Base-by-base conservation (phyloP, 352 stramenopile species). In the Pythium aquatile region DNA sequence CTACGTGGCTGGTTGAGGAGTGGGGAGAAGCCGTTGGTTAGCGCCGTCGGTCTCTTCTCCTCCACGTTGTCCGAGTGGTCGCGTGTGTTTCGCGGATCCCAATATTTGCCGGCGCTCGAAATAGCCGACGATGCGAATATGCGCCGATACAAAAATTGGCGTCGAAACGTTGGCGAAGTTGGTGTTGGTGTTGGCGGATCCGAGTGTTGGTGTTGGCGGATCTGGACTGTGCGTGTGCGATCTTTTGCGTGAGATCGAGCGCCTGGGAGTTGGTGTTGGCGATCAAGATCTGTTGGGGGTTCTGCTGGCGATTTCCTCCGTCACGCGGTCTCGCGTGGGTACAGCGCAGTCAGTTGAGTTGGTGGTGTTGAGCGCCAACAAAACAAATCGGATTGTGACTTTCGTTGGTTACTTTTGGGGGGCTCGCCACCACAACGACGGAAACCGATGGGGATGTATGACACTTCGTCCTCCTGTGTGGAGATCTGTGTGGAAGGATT, bases 1-100 rank as follows among this genome's bases (percentile, higher is more conserved):
- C 16, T 39, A 5, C 40, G 55, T 61, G 55, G 55, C 6, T n/a
- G 3, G 29, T 33, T 61, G 55, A 29, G 28, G 42, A 61, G 55
- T 61, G 55, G 42, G 11, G 11, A 14, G 42, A 4, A 35, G 32
- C 32, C 32, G 32, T 35, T 35, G 32, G 32, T 35, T 24, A 24
- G 20, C 20, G 32, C 32, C 32, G 32, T 35, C 32, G 32, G 5
- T 35, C 32, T 35, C 32, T 9, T 35, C 20, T 24, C 20, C 20
- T 24, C 20, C 20, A 35, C 5, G 35, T 14, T 1, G 5, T 14
- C 35, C 40, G 40, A 48, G 40, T 26, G n/a, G 40, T 48, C 40
- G 40, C 40, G 40, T 48, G 40, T 20, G 14, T 48, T 48, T 40
- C 35, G 35, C 35, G 35, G 32, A 40, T 40, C 35, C 35, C 40